Percentiles rank a stretch among this genome's conserved stretches.
Conservation (phyloP, 768 basidiomycete species). For the Russula brevipes region DNA sequence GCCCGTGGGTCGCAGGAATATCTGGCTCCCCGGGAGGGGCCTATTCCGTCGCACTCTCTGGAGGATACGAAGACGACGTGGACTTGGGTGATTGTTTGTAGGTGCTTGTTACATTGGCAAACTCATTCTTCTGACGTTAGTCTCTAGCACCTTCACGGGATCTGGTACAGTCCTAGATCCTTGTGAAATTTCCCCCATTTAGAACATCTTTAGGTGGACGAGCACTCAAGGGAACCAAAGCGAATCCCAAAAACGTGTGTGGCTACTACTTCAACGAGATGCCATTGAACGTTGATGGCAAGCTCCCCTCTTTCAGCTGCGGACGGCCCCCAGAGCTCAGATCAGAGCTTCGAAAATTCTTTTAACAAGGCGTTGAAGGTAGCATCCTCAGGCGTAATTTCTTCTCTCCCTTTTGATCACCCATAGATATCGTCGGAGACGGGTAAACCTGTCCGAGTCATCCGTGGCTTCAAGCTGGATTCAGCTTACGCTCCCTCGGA, state of each 20-base stretch:
- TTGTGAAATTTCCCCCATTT: not conserved
- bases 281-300: not conserved
- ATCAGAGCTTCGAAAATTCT: slow-evolving; percentile 73
- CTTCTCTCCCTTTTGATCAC: not conserved
- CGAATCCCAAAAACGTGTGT: slow-evolving; percentile 75
- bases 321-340: slow-evolving; percentile 84
- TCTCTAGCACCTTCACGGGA: slow-evolving; percentile 69
- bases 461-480: slow-evolving; percentile 73
- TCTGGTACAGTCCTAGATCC: slow-evolving; percentile 44
- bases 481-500: slow-evolving; percentile 74
- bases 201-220: slow-evolving; percentile 55
- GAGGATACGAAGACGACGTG: slow-evolving; percentile 84
- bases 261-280: not conserved
- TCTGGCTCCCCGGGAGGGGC: slow-evolving; percentile 62
- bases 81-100: slow-evolving; percentile 80
- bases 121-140: not conserved
- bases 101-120: slow-evolving; percentile 32
- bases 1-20: slow-evolving; percentile 84
- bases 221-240: slow-evolving; percentile 79
- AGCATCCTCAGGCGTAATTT: not conserved
- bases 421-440: slow-evolving; percentile 69
- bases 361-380: slow-evolving; percentile 70
- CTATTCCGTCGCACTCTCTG: slow-evolving; percentile 81
- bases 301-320: slow-evolving; percentile 47
- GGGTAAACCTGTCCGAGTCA: slow-evolving; percentile 77